These are phyloP conservation scores for Comarum palustre DNA, from an alignment of 306 rosid genomes.

Conservation along the genomic window DNA sequence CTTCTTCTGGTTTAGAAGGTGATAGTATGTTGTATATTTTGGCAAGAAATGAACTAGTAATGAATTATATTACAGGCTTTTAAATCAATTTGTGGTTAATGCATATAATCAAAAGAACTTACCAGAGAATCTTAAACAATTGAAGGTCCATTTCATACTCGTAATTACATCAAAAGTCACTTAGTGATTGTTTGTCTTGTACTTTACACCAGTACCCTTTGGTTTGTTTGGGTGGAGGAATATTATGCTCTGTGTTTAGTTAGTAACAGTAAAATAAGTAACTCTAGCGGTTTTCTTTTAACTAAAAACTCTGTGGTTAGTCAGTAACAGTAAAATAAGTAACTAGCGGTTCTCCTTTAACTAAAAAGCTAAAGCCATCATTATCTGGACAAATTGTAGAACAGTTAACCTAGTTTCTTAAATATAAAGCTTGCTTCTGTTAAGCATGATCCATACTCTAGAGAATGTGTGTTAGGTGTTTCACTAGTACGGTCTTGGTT, in stretches of 20 bases:
- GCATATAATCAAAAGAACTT: not conserved
- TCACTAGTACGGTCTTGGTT: not conserved
- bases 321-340: not conserved
- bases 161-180: not conserved
- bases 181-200: not conserved
- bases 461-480: conserved; percentile 6
- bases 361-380: not conserved
- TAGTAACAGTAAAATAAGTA: not conserved
- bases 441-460: not conserved
- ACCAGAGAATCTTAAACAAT: not conserved
- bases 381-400: not conserved
- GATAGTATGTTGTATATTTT: conserved; percentile 12
- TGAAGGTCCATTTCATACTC: not conserved
- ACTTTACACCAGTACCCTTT: not conserved
- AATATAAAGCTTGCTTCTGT: not conserved
- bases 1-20: conserved; percentile 23
- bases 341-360: not conserved
- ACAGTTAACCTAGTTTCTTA: not conserved
- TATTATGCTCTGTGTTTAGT: no score
- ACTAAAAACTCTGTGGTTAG: not conserved
- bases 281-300: not conserved
- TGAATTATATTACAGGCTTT: conserved; percentile 5
- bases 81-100: not conserved
- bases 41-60: conserved; percentile 5
- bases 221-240: not conserved